phyloP scores from a whole-genome alignment of 257 asterid species.

The Euphrasia confusa region DNA sequence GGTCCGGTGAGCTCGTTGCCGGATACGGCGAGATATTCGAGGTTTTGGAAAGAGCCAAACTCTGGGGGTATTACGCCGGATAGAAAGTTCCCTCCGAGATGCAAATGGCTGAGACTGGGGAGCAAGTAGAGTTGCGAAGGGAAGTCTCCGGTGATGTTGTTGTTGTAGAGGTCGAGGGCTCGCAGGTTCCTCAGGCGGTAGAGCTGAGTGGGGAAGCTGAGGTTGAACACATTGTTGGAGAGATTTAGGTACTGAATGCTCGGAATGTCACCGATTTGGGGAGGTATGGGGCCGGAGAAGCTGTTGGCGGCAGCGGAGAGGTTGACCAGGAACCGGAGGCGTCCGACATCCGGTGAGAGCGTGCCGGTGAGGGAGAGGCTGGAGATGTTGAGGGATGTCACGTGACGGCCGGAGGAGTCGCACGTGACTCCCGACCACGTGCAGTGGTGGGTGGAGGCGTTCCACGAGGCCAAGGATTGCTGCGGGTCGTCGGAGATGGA shows the following conservation, averaged over 20 bases:
- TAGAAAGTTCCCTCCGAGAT: constrained; percentile 68
- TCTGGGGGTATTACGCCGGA: constrained; percentile 46
- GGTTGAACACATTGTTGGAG: constrained; percentile 50
- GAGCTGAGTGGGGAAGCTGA: constrained; percentile 41
- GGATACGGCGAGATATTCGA: constrained; percentile 67
- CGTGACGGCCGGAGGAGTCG: constrained; percentile 45
- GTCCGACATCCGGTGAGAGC: constrained; percentile 43
- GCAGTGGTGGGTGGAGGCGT: constrained; percentile 44
- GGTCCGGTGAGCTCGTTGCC: constrained; percentile 58
- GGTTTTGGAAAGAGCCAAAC: constrained; percentile 41
- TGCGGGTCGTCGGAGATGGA: constrained; percentile 58
- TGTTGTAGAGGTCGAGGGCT: constrained; percentile 66
- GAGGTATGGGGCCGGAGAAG: constrained; percentile 55
- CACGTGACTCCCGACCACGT: constrained; percentile 63
- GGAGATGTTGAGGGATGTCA: constrained; percentile 50
- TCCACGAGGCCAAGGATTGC: constrained; percentile 49
- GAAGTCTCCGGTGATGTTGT: constrained; percentile 55
- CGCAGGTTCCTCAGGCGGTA: constrained; percentile 39
- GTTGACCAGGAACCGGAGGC: constrained; percentile 42
- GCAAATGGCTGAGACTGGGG: constrained; percentile 44
- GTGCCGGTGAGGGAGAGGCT: constrained; percentile 46
- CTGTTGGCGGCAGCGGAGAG: constrained; percentile 45
- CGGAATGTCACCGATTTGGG: constrained; percentile 39
- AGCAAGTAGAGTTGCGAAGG: constrained; percentile 46
- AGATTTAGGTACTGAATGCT: constrained; percentile 48